Base-by-base conservation (phyloP, 768 basidiomycete species). In the Lactarius akahatsu region DNA sequence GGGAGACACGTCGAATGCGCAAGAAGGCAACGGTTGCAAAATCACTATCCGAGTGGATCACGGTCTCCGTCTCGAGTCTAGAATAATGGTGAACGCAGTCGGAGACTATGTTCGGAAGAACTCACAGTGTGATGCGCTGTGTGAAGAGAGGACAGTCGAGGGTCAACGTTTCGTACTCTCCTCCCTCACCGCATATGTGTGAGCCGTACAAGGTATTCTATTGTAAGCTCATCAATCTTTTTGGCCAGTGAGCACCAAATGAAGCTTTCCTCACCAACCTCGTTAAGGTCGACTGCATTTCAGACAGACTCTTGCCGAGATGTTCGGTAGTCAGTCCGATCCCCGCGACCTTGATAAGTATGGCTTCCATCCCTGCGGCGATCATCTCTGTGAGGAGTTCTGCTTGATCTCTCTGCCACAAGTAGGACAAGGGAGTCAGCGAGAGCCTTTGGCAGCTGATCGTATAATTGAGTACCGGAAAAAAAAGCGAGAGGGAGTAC, bases 141-240 rank as follows among this genome's bases (percentile, higher is more conserved):
- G 92, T 92, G 84, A 96, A 98, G 15, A 96, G 73, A 0, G 96
- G 92, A 67, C 90, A 91, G 70, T 97, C 92, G 15, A 95, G 79
- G 1, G 96, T 98, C 64, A 98, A 79, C 0, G 90, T 92, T 75
- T 99, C 97, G 76, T 98, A 99, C 78, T 99, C 97, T 2, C 97
- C 97, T 2, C 97, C 97, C 78, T 99, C 97, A 11, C 97, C 97
- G 68, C 96, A 98, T 2, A 96, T 84, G 74, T 99, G 97, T 0
- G 90, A 88, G 4, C 95, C 95, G 72, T 94, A 99, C 32, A 86
- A 77, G 11, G 77, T 73, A 74, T 96, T 93, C 93, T 94, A 69
- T 2, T 20, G 18, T 41, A 23, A 15, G 40, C 16, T 38, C 57
- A 58, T 54, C 61, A 59, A 47, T 18, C 26, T n/a, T 38, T 28